Evolutionary conservation across 1,284 basidiomycete genomes (phyloP), one percentile per base, ranked within the genome.

Genomic region (Mycena citricolor): DNA sequence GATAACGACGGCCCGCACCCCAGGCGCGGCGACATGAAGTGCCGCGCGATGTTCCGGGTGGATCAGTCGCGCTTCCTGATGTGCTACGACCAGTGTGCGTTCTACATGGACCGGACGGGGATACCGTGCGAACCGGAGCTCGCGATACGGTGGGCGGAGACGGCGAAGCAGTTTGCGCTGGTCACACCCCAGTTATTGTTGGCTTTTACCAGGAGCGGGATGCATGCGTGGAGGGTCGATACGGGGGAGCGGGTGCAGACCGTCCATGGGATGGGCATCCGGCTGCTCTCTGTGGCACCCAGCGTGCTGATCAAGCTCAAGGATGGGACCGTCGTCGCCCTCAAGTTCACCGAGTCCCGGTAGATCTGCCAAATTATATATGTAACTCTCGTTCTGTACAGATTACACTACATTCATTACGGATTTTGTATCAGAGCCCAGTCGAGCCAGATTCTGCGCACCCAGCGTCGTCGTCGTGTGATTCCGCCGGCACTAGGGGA

Each of bases 381-480:
- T n/a, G n/a, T n/a, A n/a, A n/a, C n/a, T n/a, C n/a, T n/a, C n/a
- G n/a, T n/a, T n/a, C n/a, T n/a, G n/a, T n/a, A n/a, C n/a, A n/a
- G n/a, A n/a, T n/a, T n/a, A n/a, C n/a, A n/a, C n/a, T n/a, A n/a
- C n/a, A n/a, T n/a, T n/a, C n/a, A n/a, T n/a, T n/a, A n/a, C n/a
- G n/a, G n/a, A n/a, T n/a, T n/a, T n/a, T n/a, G n/a, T n/a, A n/a
- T n/a, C n/a, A n/a, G n/a, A n/a, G n/a, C n/a, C n/a, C n/a, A n/a
- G n/a, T n/a, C n/a, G n/a, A n/a, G n/a, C 66, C 81, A 88, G 19
- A 86, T 77, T 31, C 84, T 66, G 43, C 84, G 63, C 13, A 74
- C 65, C 84, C 85, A 87, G 33, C 81, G 63, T 51, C 84, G 61
- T 52, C 84, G 62, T 39, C 84, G 64, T n/a, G 83, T 86, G 43